These are phyloP conservation scores for Blepharisma japonicum DNA, from an alignment of 73 alveolate genomes.

Conservation along the genomic window DNA sequence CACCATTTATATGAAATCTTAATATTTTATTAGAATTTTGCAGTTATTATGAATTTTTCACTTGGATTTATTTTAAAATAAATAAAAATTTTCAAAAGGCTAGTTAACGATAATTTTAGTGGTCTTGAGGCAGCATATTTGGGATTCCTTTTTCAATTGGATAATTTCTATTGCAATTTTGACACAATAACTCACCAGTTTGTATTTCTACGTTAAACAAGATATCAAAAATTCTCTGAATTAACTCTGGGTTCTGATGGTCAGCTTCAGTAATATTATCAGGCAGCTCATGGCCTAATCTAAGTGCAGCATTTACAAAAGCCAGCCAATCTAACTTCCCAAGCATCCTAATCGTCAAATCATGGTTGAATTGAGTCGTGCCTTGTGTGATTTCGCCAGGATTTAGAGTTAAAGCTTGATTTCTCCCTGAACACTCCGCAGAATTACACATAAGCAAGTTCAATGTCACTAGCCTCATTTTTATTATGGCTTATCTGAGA, in stretches of 20 bases:
- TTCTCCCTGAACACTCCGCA: conserved; percentile 37
- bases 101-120: conserved; percentile 19
- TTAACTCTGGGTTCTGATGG: conserved; percentile 28
- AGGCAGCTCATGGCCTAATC: conserved; percentile 33
- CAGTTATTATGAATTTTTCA: too few relatives aligned
- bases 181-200: conserved; percentile 41
- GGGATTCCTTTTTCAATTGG: conserved; percentile 57
- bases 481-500: conserved; percentile 16
- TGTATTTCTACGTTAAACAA: conserved; percentile 39
- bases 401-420: conserved; percentile 32
- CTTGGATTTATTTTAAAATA: too few relatives aligned
- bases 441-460: conserved; percentile 49
- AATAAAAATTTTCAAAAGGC: too few relatives aligned
- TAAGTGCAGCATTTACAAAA: conserved; percentile 29
- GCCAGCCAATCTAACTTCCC: conserved; percentile 46
- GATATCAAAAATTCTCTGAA: conserved; percentile 35
- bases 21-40: too few relatives aligned
- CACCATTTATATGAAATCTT: too few relatives aligned
- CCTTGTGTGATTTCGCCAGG: conserved; percentile 35
- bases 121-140: conserved; percentile 44
- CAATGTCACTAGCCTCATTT: conserved; percentile 53
- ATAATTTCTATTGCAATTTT: conserved; percentile 43
- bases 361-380: conserved; percentile 45
- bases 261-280: conserved; percentile 29
- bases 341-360: conserved; percentile 34